These are phyloP conservation scores for Aspergillus versicolor DNA, from an alignment of 2,329 filamentous ascomycete genomes.

Conservation along the genomic window DNA sequence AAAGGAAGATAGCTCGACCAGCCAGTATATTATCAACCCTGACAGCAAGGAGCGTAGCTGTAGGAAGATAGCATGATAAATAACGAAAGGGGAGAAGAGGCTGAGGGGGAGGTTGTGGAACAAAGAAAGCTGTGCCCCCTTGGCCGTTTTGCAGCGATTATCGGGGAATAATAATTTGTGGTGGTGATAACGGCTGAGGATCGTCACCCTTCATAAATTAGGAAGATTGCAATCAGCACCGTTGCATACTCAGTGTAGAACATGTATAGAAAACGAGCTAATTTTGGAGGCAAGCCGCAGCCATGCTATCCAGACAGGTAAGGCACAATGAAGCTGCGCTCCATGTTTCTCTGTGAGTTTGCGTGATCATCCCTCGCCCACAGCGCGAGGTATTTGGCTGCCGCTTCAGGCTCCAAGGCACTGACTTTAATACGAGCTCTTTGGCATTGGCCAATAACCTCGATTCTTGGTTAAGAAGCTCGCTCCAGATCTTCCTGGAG, in stretches of 20 bases:
- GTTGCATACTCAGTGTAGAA: neutral
- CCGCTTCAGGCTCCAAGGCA: neutral
- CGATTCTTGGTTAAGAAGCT: neutral
- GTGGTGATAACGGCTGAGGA: slow-evolving; percentile 7
- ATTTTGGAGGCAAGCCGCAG: neutral
- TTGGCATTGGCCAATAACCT: neutral
- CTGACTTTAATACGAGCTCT: neutral
- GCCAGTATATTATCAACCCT: neutral
- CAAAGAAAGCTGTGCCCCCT: slow-evolving; percentile 9
- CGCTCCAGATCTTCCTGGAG: neutral
- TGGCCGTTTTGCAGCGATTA: slow-evolving; percentile 3
- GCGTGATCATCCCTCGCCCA: neutral
- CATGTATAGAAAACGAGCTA: neutral
- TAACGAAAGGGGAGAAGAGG: neutral
- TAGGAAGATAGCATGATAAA: neutral
- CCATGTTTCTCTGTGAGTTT: neutral
- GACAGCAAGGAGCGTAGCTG: slow-evolving; percentile 2
- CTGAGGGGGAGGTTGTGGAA: slow-evolving; percentile 1
- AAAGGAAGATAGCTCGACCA: neutral
- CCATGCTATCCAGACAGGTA: neutral
- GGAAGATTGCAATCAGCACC: neutral
- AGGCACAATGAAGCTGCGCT: neutral
- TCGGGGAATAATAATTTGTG: neutral
- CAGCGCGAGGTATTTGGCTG: neutral
- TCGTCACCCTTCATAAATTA: slow-evolving; percentile 3